Base-by-base conservation (phyloP, 495 filamentous ascomycete genomes). In the Xylaria cubensis region DNA sequence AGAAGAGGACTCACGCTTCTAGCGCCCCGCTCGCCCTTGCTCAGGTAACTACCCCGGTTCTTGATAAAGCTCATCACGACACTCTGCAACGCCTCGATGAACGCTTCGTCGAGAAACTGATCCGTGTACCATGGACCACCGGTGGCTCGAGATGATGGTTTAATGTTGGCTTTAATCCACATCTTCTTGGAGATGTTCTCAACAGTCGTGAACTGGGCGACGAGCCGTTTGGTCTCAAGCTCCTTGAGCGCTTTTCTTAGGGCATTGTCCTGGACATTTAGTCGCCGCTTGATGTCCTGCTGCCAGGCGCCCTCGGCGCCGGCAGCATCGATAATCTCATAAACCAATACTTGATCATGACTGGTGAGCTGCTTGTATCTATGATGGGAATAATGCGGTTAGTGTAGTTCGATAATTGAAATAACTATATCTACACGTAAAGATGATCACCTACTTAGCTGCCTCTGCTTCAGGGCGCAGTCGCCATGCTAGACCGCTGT, bases 121-220 rank as follows among this genome's bases (percentile, higher is more conserved):
- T 97, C 92, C 26, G 92, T 94, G 75, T 94, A 98, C 93, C 95
- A 99, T 21, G 93, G 91, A 6, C 97, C 96, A 51, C 96, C 97
- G 0, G 94, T 97, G 24, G 95, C 90, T 59, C 96, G 92, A 46
- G 97, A 94, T 48, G 90, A 92, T 2, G 97, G 95, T 17, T 88
- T 86, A 32, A 97, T 83, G 67, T 87, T 86, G 64, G 88, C 86
- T 79, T 95, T 94, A 84, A 99, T 97, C 81, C 94, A 93, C 80
- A 92, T 93, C 79, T 94, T 97, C 64, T 88, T 86, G 63, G 86
- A 87, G 10, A 86, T 88, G 72, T 90, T 86, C 80, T 90, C 88
- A 66, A 91, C 89, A 68, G 85, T 89, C 72, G 89, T 89, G 81
- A 91, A 89, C 69, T 84, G 83, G 44, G 79, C 79, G 44, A 91